A percentile compares a stretch with the other conserved stretches of the same genome.
Evolutionary conservation across 192 early-diverging fungal genomes (phyloP).

Genomic region (Geranomyces michiganensis): DNA sequence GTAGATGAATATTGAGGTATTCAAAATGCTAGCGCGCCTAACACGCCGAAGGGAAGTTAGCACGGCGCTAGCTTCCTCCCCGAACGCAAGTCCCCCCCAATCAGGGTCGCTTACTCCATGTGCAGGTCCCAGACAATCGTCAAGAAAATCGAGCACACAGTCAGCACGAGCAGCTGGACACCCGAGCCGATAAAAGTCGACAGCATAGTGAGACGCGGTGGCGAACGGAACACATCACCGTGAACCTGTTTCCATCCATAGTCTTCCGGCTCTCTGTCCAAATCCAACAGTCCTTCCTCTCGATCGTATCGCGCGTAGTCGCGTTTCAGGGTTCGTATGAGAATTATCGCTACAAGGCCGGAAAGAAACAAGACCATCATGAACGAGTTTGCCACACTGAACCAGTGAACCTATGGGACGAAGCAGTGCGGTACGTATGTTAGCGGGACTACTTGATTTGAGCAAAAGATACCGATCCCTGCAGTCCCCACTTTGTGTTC

Average conservation of each 20-base stretch:
- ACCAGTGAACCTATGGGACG: conserved; percentile 80
- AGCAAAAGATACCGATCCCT: background rate
- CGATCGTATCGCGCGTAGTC: conserved; percentile 94
- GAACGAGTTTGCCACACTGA: conserved; percentile 90
- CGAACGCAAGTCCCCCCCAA: background rate
- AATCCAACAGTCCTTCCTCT: conserved; percentile 66
- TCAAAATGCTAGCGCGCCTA: conserved; percentile 73
- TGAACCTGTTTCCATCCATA: conserved; percentile 99
- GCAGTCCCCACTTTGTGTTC: conserved; percentile 74
- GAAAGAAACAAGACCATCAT: conserved; percentile 91
- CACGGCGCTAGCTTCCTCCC: background rate
- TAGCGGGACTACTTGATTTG: background rate
- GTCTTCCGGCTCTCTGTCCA: conserved; percentile 78
- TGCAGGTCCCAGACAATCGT: conserved; percentile 46
- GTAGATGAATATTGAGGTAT: conserved; percentile 78
- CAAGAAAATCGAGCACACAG: conserved; percentile 40
- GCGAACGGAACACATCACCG: conserved; percentile 96
- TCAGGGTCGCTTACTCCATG: conserved; percentile 41
- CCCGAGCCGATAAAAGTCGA: conserved; percentile 86
- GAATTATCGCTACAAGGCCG: conserved; percentile 88
- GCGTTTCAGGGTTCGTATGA: conserved; percentile 84
- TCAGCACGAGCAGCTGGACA: conserved; percentile 49
- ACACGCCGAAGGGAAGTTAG: too few relatives aligned
- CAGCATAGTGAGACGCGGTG: conserved; percentile 71
- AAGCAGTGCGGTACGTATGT: background rate